Conservation (phyloP, 192 early-diverging fungal genomes). For the Allomyces macrogynus region DNA sequence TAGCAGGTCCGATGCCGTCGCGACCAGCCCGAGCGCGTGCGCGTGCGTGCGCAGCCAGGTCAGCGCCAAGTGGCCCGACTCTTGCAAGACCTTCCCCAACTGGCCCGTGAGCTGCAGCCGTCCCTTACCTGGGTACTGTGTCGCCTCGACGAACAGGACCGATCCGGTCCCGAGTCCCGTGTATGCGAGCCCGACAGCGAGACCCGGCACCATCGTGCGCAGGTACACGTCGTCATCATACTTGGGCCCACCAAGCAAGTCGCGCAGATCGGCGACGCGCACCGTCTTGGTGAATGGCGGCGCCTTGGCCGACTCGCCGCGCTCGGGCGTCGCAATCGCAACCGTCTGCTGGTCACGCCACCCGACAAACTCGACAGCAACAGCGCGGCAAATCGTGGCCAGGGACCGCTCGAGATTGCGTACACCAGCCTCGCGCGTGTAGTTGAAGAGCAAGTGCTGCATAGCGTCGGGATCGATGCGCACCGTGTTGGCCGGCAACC, state of each 20-base stretch:
- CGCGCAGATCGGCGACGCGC: neutral
- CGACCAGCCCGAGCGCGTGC: conserved; percentile 28
- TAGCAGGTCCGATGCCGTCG: conserved; percentile 13
- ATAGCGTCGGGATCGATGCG: conserved; percentile 33
- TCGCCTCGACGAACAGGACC: conserved; percentile 61
- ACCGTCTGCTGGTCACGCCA: neutral
- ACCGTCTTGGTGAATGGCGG: too few species aligned
- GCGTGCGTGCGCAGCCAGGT: conserved; percentile 59
- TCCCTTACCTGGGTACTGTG: conserved; percentile 53
- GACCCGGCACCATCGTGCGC: conserved; percentile 37
- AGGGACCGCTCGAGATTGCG: conserved; percentile 51
- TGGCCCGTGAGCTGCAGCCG: conserved; percentile 45
- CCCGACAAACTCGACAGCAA: conserved; percentile 47
- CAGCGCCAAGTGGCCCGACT: conserved; percentile 56
- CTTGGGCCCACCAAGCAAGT: conserved; percentile 8
- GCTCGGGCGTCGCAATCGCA: too few species aligned
- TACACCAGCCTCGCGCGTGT: conserved; percentile 65
- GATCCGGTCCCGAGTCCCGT: conserved; percentile 48
- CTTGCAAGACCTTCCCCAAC: conserved; percentile 69
- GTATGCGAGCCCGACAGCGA: conserved; percentile 67
- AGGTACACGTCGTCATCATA: conserved; percentile 53
- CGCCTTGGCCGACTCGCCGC: too few species aligned
- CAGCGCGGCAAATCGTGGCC: conserved; percentile 41
- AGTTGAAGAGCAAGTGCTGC: conserved; percentile 37
- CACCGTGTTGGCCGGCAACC: conserved; percentile 22